Evolutionary conservation across 169 alveolate genomes (phyloP).

Genomic region (Plasmodium malariae): DNA sequence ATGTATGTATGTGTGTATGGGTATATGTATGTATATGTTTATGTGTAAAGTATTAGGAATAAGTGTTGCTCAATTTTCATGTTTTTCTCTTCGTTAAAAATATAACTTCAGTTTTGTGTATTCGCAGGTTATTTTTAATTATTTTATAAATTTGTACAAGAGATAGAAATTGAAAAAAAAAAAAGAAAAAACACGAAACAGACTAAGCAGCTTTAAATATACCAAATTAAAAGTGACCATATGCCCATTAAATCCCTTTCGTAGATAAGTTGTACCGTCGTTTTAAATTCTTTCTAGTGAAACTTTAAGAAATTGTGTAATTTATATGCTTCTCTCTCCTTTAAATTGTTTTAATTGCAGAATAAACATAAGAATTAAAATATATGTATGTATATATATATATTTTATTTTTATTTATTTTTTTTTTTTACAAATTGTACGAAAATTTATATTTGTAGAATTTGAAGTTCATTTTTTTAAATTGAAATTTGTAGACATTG

Average conservation of each 20-base stretch:
- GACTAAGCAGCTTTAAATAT: no score
- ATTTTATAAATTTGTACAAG: no score
- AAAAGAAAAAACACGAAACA: no score
- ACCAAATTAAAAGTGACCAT: no score
- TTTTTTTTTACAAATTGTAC: not conserved
- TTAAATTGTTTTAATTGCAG: not conserved
- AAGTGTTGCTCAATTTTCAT: no score
- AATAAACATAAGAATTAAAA: not conserved
- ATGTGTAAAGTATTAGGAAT: no score
- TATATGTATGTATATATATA: not conserved
- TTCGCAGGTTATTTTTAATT: no score
- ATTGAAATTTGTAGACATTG: constrained; percentile 20
- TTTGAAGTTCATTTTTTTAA: constrained; percentile 10
- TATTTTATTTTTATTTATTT: not conserved
- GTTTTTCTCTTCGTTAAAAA: no score
- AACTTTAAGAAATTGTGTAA: not conserved
- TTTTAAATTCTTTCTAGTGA: not conserved
- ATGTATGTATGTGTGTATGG: not conserved
- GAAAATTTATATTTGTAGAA: constrained; percentile 10
- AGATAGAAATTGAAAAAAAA: no score
- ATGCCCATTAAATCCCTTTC: not conserved
- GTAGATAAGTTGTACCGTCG: not conserved
- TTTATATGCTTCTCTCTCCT: not conserved
- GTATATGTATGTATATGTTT: not conserved
- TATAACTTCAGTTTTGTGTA: no score